Base-by-base conservation (phyloP, 306 rosid genomes). In the Acacia acuminata region DNA sequence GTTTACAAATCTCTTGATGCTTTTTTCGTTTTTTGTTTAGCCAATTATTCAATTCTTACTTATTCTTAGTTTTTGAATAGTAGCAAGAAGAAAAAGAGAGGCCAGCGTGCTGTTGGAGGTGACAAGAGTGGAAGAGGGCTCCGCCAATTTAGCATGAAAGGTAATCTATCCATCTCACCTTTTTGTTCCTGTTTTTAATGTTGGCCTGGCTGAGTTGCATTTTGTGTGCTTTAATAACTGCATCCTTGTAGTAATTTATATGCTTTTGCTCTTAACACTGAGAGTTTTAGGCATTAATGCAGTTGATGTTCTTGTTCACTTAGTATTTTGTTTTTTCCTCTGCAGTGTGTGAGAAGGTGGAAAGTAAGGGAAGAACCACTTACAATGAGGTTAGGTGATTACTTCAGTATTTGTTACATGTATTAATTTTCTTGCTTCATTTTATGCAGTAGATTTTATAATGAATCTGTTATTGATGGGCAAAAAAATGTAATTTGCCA, bases 71-170 rank as follows among this genome's bases (percentile, higher is more conserved):
- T 81, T 81, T 66, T 67, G 67, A 65, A 61, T 87, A 84, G 93
- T 81, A 89, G 89, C 85, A 94, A 91, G 91, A 96, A 93, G 97
- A 96, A 96, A 85, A 96, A 93, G 92, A 92, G 99, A 83, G 98
- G 96, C 63, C 98, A 92, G 71, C 93, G 99, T 2, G 99, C 96
- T 16, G 98, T 89, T 73, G 97, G 92, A 79, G 96, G 96, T 38
- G 99, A 96, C 81, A 96, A 96, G 94, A 91, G 89, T 82, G 99
- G 99, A 76, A 90, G 99, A 87, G 99, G 99, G 69, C 96, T 96
- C 66, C 99, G 99, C 81, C 99, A 96, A 77, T 96, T 96, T 79
- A 96, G 99, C 75, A 96, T 96, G 99, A 96, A 96, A 93, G 99
- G 99, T 80, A 16, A 82, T 84, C 75, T 77, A 32, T 76, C 27